These are phyloP conservation scores for Musa acuminata DNA, from an alignment of 176 grass and related monocot genomes.

Conservation along the genomic window DNA sequence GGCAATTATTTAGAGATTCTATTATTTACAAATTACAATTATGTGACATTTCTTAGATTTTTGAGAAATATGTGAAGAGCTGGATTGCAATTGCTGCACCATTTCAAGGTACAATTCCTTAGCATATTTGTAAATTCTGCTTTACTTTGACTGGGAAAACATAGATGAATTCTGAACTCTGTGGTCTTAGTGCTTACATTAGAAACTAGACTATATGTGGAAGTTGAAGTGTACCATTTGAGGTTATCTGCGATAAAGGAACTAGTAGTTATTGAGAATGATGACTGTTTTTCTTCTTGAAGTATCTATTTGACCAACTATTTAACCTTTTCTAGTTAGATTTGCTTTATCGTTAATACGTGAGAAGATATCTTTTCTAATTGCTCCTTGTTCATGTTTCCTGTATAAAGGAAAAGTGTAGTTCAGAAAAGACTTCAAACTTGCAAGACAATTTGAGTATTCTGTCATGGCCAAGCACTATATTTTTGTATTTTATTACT, in stretches of 20 bases:
- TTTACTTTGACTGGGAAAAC: not conserved
- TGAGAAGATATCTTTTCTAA: not conserved
- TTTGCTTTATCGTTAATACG: not conserved
- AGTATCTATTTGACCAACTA: too few relatives aligned
- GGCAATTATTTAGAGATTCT: not conserved
- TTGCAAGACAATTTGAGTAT: not conserved
- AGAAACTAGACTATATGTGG: not conserved
- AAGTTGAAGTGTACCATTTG: not conserved
- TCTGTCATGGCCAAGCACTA: not conserved
- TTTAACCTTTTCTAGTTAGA: not conserved
- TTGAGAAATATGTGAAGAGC: slow-evolving; percentile 89
- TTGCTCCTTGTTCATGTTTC: not conserved
- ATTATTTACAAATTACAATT: slow-evolving; percentile 1
- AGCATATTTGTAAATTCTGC: not conserved
- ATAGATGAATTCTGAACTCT: not conserved
- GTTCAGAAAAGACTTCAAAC: not conserved
- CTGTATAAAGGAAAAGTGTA: not conserved
- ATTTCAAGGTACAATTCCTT: slow-evolving; percentile 70
- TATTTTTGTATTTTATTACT: not conserved
- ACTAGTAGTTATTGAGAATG: too few relatives aligned
- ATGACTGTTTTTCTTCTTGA: too few relatives aligned
- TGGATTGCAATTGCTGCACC: slow-evolving; percentile 99
- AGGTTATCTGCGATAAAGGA: too few relatives aligned
- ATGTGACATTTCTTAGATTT: slow-evolving; percentile 42
- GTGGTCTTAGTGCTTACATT: not conserved